These are phyloP conservation scores for Staphylotrichum longicolle DNA, from an alignment of 495 filamentous ascomycete genomes.

Conservation along the genomic window DNA sequence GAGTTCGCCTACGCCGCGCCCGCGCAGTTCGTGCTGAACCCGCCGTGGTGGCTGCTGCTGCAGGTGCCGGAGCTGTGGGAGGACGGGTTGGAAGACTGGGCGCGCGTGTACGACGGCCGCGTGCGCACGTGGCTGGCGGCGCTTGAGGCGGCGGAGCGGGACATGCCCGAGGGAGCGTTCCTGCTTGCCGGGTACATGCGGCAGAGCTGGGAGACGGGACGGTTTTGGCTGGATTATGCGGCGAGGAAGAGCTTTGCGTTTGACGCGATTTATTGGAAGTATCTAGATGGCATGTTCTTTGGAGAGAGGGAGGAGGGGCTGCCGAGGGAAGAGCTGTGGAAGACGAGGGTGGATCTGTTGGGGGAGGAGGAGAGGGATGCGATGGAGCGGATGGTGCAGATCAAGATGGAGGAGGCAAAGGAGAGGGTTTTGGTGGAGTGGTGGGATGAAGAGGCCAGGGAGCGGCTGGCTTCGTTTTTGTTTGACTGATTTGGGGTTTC, in stretches of 20 bases:
- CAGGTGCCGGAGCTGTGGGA: conserved; percentile 38
- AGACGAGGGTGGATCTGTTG: not conserved
- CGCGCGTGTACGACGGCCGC: conserved; percentile 25
- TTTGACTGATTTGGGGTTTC: not conserved
- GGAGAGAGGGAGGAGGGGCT: not conserved
- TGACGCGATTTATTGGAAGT: not conserved
- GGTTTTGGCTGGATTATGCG: not conserved
- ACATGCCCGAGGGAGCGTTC: not conserved
- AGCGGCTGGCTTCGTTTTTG: not conserved
- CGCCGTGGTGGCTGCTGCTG: conserved; percentile 48
- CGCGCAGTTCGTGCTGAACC: conserved; percentile 39
- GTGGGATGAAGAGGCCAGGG: not conserved
- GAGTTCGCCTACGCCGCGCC: conserved; percentile 47
- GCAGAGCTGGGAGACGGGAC: conserved; percentile 1
- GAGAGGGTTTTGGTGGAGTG: not conserved
- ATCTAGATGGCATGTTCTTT: not conserved
- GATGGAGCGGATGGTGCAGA: not conserved
- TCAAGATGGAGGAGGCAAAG: not conserved
- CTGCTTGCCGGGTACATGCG: not conserved
- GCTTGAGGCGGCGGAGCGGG: conserved; percentile 27
- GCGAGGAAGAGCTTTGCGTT: conserved; percentile 3
- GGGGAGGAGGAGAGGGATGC: not conserved
- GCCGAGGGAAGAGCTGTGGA: not conserved
- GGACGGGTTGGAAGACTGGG: conserved; percentile 33
- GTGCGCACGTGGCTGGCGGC: conserved; percentile 31